These are phyloP conservation scores for Graphilbum fragrans DNA, from an alignment of 2,329 filamentous ascomycete species.

Conservation along the genomic window DNA sequence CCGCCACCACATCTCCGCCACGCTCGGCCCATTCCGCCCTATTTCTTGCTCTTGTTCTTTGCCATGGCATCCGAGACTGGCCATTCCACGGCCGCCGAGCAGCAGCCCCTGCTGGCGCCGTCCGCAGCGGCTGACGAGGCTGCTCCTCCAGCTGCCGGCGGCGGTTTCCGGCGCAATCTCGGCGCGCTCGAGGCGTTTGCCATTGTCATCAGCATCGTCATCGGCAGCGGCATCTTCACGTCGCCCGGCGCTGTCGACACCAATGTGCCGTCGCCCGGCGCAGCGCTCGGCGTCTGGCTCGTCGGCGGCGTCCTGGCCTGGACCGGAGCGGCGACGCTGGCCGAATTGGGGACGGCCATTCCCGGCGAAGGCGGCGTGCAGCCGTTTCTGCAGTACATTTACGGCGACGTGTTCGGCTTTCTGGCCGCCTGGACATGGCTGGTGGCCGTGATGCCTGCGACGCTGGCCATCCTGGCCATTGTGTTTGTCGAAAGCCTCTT, in stretches of 20 bases:
- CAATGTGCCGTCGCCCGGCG: conserved; percentile 50
- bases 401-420: conserved; percentile 49
- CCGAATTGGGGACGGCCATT: conserved; percentile 51
- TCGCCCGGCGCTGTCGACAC: conserved; percentile 51
- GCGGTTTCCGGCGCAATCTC: conserved; percentile 28
- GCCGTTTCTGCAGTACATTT: conserved; percentile 49
- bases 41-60: too few species aligned
- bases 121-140: too few species aligned
- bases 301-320: conserved; percentile 51
- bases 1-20: too few species aligned
- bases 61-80: too few species aligned
- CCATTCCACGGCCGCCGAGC: background rate
- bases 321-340: conserved; percentile 50
- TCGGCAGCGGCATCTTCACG: conserved; percentile 55
- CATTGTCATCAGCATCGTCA: conserved; percentile 50
- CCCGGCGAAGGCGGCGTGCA: conserved; percentile 53
- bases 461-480: conserved; percentile 50
- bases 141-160: too few species aligned
- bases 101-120: background rate
- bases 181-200: conserved; percentile 39
- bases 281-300: conserved; percentile 46
- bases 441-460: conserved; percentile 51
- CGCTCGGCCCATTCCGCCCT: too few species aligned
- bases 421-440: conserved; percentile 55
- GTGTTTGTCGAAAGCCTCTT: conserved; percentile 51